Conservation (phyloP, 148 eudicot species). For the Euryodendron excelsum region DNA sequence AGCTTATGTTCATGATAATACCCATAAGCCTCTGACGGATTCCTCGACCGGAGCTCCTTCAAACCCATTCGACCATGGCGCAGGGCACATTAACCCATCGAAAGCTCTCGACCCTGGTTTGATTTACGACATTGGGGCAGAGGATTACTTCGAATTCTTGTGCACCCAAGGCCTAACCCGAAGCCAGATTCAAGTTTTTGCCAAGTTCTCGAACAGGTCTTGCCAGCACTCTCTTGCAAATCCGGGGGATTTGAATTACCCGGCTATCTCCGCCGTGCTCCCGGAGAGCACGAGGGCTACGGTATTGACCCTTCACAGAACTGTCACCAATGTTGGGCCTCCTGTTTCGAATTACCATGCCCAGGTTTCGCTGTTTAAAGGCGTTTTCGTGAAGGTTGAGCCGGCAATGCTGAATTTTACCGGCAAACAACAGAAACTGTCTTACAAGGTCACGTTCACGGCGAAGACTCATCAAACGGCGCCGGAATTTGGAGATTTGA, state of each 20-base stretch:
- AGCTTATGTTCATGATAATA: conserved; percentile 68
- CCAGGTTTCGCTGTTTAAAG: conserved; percentile 52
- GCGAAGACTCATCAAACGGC: conserved; percentile 36
- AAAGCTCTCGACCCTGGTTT: conserved; percentile 82
- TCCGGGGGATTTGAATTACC: conserved; percentile 79
- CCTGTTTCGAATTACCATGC: conserved; percentile 63
- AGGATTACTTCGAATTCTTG: conserved; percentile 79
- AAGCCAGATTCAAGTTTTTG: conserved; percentile 54
- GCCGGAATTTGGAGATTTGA: conserved; percentile 69
- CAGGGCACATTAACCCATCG: conserved; percentile 80
- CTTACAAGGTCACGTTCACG: conserved; percentile 60
- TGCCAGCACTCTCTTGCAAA: conserved; percentile 36
- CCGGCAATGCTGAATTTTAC: conserved; percentile 59
- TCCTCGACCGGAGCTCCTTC: conserved; percentile 53
- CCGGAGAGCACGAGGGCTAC: conserved; percentile 31
- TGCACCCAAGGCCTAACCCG: conserved; percentile 63
- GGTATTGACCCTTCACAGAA: conserved; percentile 54
- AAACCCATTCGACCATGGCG: conserved; percentile 70
- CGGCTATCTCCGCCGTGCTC: conserved; percentile 73
- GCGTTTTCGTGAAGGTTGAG: conserved; percentile 54
- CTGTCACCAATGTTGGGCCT: conserved; percentile 79
- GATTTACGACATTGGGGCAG: conserved; percentile 63
- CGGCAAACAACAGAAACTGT: conserved; percentile 43
- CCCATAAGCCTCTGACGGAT: conserved; percentile 41
- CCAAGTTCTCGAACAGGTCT: conserved; percentile 42